Conservation (phyloP, 2,329 filamentous ascomycete genomes). For the Cercospora zeae-maydis region DNA sequence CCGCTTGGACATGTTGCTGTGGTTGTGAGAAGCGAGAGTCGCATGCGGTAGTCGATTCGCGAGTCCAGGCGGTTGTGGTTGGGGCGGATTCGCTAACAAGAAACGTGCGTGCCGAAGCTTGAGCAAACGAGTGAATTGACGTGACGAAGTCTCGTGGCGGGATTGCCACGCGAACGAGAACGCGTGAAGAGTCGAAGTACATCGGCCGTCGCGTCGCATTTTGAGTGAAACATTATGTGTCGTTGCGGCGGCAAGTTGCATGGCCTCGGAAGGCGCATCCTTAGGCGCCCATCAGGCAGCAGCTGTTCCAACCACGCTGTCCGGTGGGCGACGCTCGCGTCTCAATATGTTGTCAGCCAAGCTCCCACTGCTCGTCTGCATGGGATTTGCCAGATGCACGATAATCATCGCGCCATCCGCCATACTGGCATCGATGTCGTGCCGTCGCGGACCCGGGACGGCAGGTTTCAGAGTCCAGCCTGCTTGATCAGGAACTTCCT, state of each 20-base stretch:
- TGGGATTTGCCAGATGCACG: neutral
- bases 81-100: neutral
- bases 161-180: too few relatives aligned
- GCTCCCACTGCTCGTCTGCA: neutral
- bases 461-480: neutral
- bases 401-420: neutral
- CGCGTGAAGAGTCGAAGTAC: too few relatives aligned
- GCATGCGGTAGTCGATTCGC: neutral
- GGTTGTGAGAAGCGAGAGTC: neutral
- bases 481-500: conserved; percentile 12
- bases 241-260: neutral
- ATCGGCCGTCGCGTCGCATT: too few relatives aligned
- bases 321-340: neutral
- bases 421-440: neutral
- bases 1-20: conserved; percentile 13
- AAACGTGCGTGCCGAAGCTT: neutral
- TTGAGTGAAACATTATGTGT: too few relatives aligned
- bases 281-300: neutral
- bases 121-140: neutral
- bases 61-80: neutral
- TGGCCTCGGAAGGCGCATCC: neutral
- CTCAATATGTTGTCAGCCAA: neutral
- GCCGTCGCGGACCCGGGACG: neutral
- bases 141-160: neutral
- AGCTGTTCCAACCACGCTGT: neutral